phyloP scores from a whole-genome alignment of 805 yeast species.

The Saccharomycopsis schoenii region DNA sequence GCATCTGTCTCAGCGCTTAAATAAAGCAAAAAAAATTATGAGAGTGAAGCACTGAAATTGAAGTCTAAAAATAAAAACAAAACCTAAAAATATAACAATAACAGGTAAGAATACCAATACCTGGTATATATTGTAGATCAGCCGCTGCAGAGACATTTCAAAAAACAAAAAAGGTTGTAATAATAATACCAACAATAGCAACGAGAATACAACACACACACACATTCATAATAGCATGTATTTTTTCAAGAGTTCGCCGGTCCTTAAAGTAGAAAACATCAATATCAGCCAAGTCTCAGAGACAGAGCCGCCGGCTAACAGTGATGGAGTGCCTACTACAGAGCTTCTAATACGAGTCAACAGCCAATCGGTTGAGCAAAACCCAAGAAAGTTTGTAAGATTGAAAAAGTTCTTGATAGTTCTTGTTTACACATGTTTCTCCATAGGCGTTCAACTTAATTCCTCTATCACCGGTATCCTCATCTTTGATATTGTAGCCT shows the following conservation, averaged over 20 bases:
- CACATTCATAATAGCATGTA: neutral
- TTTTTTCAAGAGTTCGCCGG: neutral
- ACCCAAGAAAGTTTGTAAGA: conserved; percentile 7
- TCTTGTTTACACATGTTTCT: conserved; percentile 8
- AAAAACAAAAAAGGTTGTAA: too few relatives aligned
- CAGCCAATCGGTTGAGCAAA: neutral
- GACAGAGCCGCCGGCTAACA: neutral
- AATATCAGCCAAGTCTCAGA: neutral
- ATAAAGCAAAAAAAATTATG: too few relatives aligned
- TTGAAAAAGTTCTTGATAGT: conserved; percentile 4
- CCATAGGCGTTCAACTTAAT: conserved; percentile 14
- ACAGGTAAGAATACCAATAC: too few relatives aligned
- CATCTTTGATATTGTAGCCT: conserved; percentile 1
- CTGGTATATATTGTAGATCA: too few relatives aligned
- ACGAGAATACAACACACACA: too few relatives aligned
- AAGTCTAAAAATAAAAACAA: too few relatives aligned
- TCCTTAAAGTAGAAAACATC: neutral
- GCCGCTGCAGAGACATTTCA: too few relatives aligned
- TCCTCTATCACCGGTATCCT: conserved; percentile 12
- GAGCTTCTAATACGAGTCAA: neutral
- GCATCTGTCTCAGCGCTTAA: too few relatives aligned
- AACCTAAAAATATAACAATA: too few relatives aligned
- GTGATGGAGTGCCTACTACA: neutral
- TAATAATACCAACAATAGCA: too few relatives aligned
- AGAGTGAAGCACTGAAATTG: too few relatives aligned